A percentile compares a stretch with the other conserved stretches of the same genome.
phyloP scores from a whole-genome alignment of 371 early-diverging fungal genomes.

The Catenaria anguillulae region DNA sequence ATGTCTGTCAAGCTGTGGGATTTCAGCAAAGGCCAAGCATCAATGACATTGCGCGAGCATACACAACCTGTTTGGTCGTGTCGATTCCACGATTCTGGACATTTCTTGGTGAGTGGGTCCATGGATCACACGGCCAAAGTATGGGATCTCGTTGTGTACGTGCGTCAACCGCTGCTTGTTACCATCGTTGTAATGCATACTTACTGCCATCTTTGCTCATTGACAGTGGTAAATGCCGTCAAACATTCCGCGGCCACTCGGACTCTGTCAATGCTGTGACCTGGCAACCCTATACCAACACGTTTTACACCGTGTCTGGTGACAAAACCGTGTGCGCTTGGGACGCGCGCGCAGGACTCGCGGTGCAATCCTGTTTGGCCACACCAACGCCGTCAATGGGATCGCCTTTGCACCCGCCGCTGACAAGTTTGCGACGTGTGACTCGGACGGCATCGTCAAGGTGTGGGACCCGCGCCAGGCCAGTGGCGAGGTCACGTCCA shows the following conservation, averaged over 20 bases:
- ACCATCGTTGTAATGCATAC: background rate
- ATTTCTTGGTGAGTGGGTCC: conserved; percentile 23
- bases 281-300: conserved; percentile 31
- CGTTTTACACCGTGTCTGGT: conserved; percentile 26
- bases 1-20: conserved; percentile 37
- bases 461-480: conserved; percentile 28
- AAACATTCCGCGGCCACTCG: conserved; percentile 32
- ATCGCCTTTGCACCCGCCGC: conserved; percentile 20
- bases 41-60: conserved; percentile 29
- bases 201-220: background rate
- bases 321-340: conserved; percentile 33
- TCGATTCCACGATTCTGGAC: conserved; percentile 34
- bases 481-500: conserved; percentile 13
- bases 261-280: conserved; percentile 32
- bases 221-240: conserved; percentile 25
- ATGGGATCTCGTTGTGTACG: conserved; percentile 29
- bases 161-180: no score
- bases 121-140: conserved; percentile 37
- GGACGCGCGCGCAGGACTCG: conserved; percentile 30
- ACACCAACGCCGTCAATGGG: conserved; percentile 27
- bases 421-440: conserved; percentile 24
- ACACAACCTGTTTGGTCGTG: conserved; percentile 35
- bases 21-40: conserved; percentile 26
- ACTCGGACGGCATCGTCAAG: conserved; percentile 30
- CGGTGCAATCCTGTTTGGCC: conserved; percentile 29